Base-by-base conservation (phyloP, 768 basidiomycete species). In the Pilatotrama ljubarskyi region DNA sequence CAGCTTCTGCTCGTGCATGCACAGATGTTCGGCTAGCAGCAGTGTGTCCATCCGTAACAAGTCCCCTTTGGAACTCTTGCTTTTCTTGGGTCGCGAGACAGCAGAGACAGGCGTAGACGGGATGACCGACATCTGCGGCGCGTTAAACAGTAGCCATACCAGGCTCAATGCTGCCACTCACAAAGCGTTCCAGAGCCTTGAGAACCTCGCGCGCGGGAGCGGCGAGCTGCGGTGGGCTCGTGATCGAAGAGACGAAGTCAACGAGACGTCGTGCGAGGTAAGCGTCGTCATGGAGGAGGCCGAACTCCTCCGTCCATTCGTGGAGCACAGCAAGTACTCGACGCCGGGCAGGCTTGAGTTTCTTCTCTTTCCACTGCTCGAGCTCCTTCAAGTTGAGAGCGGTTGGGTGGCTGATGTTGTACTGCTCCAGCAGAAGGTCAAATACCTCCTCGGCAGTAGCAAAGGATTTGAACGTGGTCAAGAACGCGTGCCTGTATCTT, bases 401-500 rank as follows among this genome's bases (percentile, higher is more conserved):
- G 20, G 44, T 43, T 1, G 59, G 59, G n/a, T 55, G 63, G 32
- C 35, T 52, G 41, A 60, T 63, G n/a, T 81, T 74, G 73, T 86
- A 94, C 15, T 83, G 80, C 38, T 84, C 80, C 17, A 86, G 74
- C 29, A 95, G 82, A 50, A 84, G 74, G 29, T 90, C 85, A 64
- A 93, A 86, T 2, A 95, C 73, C 41, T 80, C 75, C 41, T 85
- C 81, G 2, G 90, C 82, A 6, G 83, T 84, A 24, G 84, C 86
- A 69, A 95, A 93, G 0, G 91, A 89, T 53, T 86, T 81, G 75
- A 91, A 93, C 15, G 93, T 95, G 73, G 84, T 86, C 44, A 95
- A 78, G 76, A 96, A 95, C n/a, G 83, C 79, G 32, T 80, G 77
- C 25, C 80, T 77, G 69, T 80, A 88, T 11, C 70, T 69, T 58